These are phyloP conservation scores for Candida berthetii DNA, from an alignment of 805 yeast species.

Conservation along the genomic window DNA sequence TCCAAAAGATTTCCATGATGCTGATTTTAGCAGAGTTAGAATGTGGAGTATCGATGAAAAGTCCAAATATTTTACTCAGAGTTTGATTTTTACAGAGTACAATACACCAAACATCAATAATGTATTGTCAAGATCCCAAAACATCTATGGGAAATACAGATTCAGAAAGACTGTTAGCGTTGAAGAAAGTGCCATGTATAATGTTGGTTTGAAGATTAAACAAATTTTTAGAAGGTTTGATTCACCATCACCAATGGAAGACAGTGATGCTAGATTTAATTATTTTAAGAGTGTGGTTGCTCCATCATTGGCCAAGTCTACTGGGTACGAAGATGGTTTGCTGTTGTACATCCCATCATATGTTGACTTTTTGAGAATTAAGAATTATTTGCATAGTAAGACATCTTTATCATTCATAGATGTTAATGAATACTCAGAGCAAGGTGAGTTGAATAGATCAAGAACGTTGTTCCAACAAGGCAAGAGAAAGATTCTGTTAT, in stretches of 20 bases:
- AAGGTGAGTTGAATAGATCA: conserved; percentile 62
- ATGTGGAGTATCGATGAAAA: conserved; percentile 91
- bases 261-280: conserved; percentile 80
- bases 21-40: conserved; percentile 87
- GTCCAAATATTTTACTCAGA: conserved; percentile 67
- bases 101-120: conserved; percentile 78
- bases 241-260: conserved; percentile 45
- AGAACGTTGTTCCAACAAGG: conserved; percentile 65
- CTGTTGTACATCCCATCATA: conserved; percentile 81
- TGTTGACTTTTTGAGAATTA: conserved; percentile 75
- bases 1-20: conserved; percentile 73
- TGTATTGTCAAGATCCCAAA: conserved; percentile 42
- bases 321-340: conserved; percentile 65
- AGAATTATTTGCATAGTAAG: conserved; percentile 50
- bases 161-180: conserved; percentile 42
- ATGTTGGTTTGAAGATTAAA: conserved; percentile 58
- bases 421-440: conserved; percentile 78
- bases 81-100: conserved; percentile 69
- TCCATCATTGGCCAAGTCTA: conserved; percentile 60
- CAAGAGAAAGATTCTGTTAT: conserved; percentile 64
- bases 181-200: conserved; percentile 49
- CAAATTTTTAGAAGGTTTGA: conserved; percentile 73
- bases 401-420: conserved; percentile 63
- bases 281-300: conserved; percentile 68
- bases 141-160: conserved; percentile 55